Evolutionary conservation across 1,284 basidiomycete species (phyloP), one percentile per base, ranked within the genome.

Genomic region (Crocinoboletus sp.): DNA sequence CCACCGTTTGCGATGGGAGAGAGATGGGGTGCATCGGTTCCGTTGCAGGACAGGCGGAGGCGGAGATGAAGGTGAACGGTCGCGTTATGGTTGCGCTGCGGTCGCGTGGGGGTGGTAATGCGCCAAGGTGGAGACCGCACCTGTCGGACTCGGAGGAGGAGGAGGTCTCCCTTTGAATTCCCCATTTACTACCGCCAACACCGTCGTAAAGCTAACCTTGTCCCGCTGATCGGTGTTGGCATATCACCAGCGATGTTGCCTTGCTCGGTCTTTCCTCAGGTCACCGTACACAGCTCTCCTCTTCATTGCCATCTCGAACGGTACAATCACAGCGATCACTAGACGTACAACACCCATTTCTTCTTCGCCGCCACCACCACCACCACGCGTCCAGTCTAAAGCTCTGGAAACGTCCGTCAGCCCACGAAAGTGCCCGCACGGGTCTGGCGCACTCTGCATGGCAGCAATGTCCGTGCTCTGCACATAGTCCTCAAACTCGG

Each of bases 401-500:
- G 48, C 31, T 61, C 59, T 61, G 10, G 1, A 41, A 33, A 39
- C 9, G 11, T 1, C 28, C 28, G 17, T 64, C 6, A 61, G 49
- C 24, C 19, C 4, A 13, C 8, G 5, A 22, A 22, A 29, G 16
- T 16, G 13, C 1, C 7, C 6, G 33, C 4, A 30, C 30, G 25
- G 16, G 11, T 42, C 22, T 4, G 34, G 71, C 84, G 55, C 64
- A 89, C 87, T 91, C 69, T 91, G 89, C 88, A 91, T 91, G 52
- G 89, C 90, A 57, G 84, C 84, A 53, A 97, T 66, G 69, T 99
- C 96, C 36, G 88, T 78, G 66, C 90, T 94, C 79, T 99, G 95
- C 57, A 98, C 86, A 69, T 89, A 93, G 67, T 99, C 96, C 47
- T 97, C 94, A 59, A 94, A 84, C 61, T 89, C 90, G 15, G 72